Evolutionary conservation across 495 filamentous ascomycete genomes (phyloP).

Genomic region (Achaetomiella virescens): DNA sequence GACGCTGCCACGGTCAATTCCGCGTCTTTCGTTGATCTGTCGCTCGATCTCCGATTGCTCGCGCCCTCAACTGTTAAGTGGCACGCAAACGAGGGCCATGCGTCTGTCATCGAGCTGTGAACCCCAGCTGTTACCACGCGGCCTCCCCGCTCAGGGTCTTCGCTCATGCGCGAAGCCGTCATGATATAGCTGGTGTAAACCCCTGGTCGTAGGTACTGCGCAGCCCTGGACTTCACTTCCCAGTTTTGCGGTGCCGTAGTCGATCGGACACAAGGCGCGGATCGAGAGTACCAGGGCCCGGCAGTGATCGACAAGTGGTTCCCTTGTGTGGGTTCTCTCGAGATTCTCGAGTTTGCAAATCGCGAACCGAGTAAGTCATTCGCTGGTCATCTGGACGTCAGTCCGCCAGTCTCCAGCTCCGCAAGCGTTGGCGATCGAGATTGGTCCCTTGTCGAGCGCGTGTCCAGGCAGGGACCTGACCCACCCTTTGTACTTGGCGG

Average conservation of each 20-base stretch:
- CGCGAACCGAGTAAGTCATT: background rate
- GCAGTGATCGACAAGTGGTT: background rate
- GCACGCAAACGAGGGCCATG: too few species aligned
- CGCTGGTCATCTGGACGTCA: conserved; percentile 10
- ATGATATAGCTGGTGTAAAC: too few species aligned
- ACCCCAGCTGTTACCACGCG: too few species aligned
- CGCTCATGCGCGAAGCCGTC: background rate
- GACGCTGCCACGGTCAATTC: too few species aligned
- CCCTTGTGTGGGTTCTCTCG: background rate
- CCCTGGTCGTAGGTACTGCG: too few species aligned
- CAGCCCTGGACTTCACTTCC: background rate
- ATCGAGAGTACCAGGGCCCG: background rate
- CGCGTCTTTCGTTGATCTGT: too few species aligned
- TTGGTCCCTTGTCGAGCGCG: background rate
- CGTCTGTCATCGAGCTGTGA: too few species aligned
- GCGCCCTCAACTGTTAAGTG: too few species aligned
- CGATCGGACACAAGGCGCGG: background rate
- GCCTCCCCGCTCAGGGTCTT: too few species aligned
- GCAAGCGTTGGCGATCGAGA: conserved; percentile 2
- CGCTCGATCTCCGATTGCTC: too few species aligned
- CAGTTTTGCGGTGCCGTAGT: background rate
- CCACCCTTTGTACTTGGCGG: conserved; percentile 5
- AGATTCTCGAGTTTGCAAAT: background rate
- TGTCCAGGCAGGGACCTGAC: conserved; percentile 4
- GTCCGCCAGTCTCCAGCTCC: background rate